A percentile compares a stretch with the other conserved stretches of the same genome.
These are phyloP conservation scores for Coemansia sp. DNA, from an alignment of 192 early-diverging fungal species.

Conservation along the genomic window DNA sequence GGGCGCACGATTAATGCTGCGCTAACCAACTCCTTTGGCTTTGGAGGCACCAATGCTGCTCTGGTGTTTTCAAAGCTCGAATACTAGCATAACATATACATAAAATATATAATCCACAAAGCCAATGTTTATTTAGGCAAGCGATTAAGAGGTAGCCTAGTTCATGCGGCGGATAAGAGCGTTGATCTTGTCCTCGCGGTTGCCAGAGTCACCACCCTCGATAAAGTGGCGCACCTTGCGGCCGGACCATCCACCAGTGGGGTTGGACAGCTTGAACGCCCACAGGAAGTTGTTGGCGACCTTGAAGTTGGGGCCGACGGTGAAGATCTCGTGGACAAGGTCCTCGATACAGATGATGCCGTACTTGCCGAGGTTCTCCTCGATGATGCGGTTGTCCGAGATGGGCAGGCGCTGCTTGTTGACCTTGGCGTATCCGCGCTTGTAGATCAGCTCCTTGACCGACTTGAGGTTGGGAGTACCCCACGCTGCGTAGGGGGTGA, in stretches of 20 bases:
- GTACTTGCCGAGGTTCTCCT: slow-evolving; percentile 87
- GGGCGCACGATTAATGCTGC: slow-evolving; percentile 66
- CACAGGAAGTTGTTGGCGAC: slow-evolving; percentile 98
- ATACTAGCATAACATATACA: background rate
- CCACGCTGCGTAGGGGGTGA: slow-evolving; percentile 93
- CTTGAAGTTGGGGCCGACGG: slow-evolving; percentile 98
- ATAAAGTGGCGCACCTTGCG: slow-evolving; percentile 97
- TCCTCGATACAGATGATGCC: slow-evolving; percentile 99
- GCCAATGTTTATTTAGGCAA: background rate
- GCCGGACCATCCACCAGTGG: slow-evolving; percentile 90
- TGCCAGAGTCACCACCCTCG: slow-evolving; percentile 96
- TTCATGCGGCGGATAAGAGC: slow-evolving; percentile 95
- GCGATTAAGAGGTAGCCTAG: slow-evolving; percentile 61
- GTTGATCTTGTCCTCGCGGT: slow-evolving; percentile 98
- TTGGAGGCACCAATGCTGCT: slow-evolving; percentile 82
- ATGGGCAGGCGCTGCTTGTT: slow-evolving; percentile 97
- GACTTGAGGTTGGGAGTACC: slow-evolving; percentile 98
- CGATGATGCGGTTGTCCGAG: slow-evolving; percentile 95
- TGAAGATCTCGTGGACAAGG: slow-evolving; percentile 98
- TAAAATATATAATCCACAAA: background rate
- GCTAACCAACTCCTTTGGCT: slow-evolving; percentile 91
- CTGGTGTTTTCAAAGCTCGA: slow-evolving; percentile 63
- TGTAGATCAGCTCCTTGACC: slow-evolving; percentile 99
- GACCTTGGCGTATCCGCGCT: slow-evolving; percentile 99
- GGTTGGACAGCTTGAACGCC: slow-evolving; percentile 99